Evolutionary conservation across 805 yeast genomes (phyloP).

Genomic region (Candida corydali): DNA sequence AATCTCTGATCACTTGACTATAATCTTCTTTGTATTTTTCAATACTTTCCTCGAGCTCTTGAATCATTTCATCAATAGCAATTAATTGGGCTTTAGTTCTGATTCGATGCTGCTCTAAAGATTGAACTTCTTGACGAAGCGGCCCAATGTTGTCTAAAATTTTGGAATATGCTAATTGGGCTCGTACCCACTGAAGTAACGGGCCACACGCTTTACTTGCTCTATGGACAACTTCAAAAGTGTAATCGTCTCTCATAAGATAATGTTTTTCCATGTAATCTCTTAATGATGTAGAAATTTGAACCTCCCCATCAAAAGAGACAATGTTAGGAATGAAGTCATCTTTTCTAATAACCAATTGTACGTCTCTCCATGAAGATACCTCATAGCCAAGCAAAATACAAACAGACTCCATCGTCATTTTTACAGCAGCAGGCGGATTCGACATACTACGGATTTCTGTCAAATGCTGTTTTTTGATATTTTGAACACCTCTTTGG

Average conservation of each 20-base stretch:
- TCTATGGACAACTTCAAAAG: conserved; percentile 68
- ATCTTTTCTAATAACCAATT: conserved; percentile 72
- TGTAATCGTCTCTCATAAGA: conserved; percentile 60
- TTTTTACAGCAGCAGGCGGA: conserved; percentile 84
- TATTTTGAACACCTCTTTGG: conserved; percentile 82
- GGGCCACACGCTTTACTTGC: conserved; percentile 98
- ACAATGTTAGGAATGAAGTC: conserved; percentile 85
- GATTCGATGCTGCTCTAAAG: conserved; percentile 55
- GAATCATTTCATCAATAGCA: conserved; percentile 80
- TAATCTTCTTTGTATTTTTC: conserved; percentile 64
- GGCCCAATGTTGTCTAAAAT: conserved; percentile 75
- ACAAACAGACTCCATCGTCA: conserved; percentile 86
- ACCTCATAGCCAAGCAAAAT: conserved; percentile 69
- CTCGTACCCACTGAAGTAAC: conserved; percentile 79
- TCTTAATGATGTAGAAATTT: conserved; percentile 52
- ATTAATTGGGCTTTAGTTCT: conserved; percentile 63
- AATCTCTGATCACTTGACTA: conserved; percentile 70
- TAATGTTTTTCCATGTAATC: conserved; percentile 55
- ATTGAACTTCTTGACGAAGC: conserved; percentile 56
- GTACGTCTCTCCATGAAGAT: conserved; percentile 77
- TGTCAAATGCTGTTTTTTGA: conserved; percentile 86
- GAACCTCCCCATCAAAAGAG: conserved; percentile 58
- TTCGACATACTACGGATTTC: conserved; percentile 85
- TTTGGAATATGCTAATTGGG: conserved; percentile 75
- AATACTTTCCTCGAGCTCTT: conserved; percentile 66